phyloP scores from a whole-genome alignment of 192 early-diverging fungal genomes.

The Linnemannia schmuckeri region DNA sequence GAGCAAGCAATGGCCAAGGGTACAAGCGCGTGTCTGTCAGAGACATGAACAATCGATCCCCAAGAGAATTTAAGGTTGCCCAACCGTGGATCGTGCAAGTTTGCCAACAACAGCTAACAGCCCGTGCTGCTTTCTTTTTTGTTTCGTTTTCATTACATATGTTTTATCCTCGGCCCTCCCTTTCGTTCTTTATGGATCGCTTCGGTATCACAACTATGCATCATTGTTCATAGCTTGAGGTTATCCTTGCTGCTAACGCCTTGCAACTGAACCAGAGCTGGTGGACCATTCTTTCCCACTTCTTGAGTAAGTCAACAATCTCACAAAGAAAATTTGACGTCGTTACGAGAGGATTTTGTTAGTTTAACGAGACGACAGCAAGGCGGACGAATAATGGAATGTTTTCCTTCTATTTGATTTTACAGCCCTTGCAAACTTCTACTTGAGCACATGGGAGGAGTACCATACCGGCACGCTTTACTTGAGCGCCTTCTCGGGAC shows the following conservation, averaged over 20 bases:
- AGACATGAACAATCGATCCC: not conserved
- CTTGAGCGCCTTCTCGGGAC: slow-evolving; percentile 87
- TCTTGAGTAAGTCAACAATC: slow-evolving; percentile 31
- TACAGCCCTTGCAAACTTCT: slow-evolving; percentile 86
- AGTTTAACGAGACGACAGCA: not conserved
- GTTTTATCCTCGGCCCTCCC: not conserved
- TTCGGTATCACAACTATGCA: not conserved
- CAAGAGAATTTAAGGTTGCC: slow-evolving; percentile 38
- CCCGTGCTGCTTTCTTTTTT: not conserved
- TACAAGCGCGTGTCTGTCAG: slow-evolving; percentile 4
- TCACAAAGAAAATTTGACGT: too few species aligned
- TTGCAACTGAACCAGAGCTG: slow-evolving; percentile 53
- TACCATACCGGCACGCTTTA: slow-evolving; percentile 92
- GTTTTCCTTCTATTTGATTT: not conserved
- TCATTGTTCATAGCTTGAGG: slow-evolving; percentile 33
- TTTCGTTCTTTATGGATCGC: not conserved
- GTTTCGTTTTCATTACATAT: not conserved
- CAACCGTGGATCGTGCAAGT: not conserved
- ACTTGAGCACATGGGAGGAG: slow-evolving; percentile 94
- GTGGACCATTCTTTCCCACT: slow-evolving; percentile 53
- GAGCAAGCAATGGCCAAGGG: slow-evolving; percentile 2
- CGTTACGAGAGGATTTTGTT: not conserved
- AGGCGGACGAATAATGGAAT: not conserved
- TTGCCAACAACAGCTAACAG: not conserved
- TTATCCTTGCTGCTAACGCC: slow-evolving; percentile 49